Conservation (phyloP, 352 stramenopile species). For the Phytophthora foliorum region DNA sequence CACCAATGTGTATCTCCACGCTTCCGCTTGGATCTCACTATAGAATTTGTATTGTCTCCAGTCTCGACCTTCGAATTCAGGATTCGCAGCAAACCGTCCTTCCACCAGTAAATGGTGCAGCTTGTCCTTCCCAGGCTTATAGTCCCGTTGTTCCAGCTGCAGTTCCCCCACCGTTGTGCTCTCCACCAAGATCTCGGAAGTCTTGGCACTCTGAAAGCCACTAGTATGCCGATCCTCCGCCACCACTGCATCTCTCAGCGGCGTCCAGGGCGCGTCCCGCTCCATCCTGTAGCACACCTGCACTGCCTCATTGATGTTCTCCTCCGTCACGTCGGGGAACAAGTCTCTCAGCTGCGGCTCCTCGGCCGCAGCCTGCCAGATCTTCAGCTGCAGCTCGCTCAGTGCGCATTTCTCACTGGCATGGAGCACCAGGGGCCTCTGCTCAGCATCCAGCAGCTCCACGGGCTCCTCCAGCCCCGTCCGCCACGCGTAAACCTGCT, state of each 20-base stretch:
- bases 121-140: slow-evolving; percentile 61
- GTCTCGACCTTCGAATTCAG: slow-evolving; percentile 30
- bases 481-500: slow-evolving; percentile 42
- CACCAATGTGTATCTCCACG: slow-evolving; percentile 71
- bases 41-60: slow-evolving; percentile 71
- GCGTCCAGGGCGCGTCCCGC: slow-evolving; percentile 51
- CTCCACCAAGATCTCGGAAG: slow-evolving; percentile 26
- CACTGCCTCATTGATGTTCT: slow-evolving; percentile 41
- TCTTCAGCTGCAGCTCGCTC: slow-evolving; percentile 50
- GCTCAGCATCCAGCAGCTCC: slow-evolving; percentile 40
- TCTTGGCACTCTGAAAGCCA: slow-evolving; percentile 24
- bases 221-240: slow-evolving; percentile 15
- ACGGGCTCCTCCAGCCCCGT: slow-evolving; percentile 32
- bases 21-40: slow-evolving; percentile 65
- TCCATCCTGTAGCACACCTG: slow-evolving; percentile 63
- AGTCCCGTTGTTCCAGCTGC: slow-evolving; percentile 66
- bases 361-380: slow-evolving; percentile 47
- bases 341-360: slow-evolving; percentile 41
- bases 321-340: slow-evolving; percentile 47
- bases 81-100: slow-evolving; percentile 31
- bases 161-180: slow-evolving; percentile 53
- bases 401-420: slow-evolving; percentile 50
- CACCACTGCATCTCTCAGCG: slow-evolving; percentile 44
- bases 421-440: slow-evolving; percentile 56
- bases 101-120: slow-evolving; percentile 78